Conservation (phyloP, 495 filamentous ascomycete species). For the Penicillium manginii region DNA sequence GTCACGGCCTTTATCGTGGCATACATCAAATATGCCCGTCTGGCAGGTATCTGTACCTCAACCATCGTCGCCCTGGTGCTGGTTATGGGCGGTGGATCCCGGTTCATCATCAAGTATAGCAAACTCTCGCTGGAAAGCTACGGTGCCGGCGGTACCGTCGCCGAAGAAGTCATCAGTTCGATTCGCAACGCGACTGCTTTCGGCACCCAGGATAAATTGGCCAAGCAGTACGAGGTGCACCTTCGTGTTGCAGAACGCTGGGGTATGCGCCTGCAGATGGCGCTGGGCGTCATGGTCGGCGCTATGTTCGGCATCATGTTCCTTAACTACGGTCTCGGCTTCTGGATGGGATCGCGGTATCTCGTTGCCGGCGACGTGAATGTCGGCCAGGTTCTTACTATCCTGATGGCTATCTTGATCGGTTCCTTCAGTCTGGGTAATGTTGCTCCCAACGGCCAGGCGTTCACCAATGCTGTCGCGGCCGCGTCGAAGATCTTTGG, state of each 20-base stretch:
- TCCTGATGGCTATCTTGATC: constrained; percentile 87
- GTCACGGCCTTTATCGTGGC: constrained; percentile 87
- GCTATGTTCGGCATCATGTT: constrained; percentile 83
- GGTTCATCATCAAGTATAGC: constrained; percentile 77
- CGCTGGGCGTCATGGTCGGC: constrained; percentile 76
- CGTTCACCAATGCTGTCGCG: constrained; percentile 79
- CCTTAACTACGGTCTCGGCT: constrained; percentile 87
- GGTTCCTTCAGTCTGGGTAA: constrained; percentile 91
- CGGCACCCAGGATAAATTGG: constrained; percentile 86
- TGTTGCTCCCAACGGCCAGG: constrained; percentile 81
- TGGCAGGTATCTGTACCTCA: constrained; percentile 81
- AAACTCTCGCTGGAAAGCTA: constrained; percentile 77
- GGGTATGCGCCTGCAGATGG: constrained; percentile 74
- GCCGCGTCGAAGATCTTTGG: constrained; percentile 89
- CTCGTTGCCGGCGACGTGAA: constrained; percentile 67
- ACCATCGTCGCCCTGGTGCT: constrained; percentile 74
- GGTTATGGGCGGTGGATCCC: constrained; percentile 72
- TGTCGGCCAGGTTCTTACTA: constrained; percentile 64
- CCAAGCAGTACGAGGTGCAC: constrained; percentile 78
- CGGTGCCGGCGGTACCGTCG: constrained; percentile 82
- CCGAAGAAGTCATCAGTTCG: constrained; percentile 93
- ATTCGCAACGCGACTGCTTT: constrained; percentile 94
- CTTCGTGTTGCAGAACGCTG: constrained; percentile 72
- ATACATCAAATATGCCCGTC: constrained; percentile 82
- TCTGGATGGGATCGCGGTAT: constrained; percentile 91